Percentiles rank a stretch among this genome's conserved stretches.
phyloP scores from a whole-genome alignment of 2,329 filamentous ascomycete species.

The Aspergillus ustus region DNA sequence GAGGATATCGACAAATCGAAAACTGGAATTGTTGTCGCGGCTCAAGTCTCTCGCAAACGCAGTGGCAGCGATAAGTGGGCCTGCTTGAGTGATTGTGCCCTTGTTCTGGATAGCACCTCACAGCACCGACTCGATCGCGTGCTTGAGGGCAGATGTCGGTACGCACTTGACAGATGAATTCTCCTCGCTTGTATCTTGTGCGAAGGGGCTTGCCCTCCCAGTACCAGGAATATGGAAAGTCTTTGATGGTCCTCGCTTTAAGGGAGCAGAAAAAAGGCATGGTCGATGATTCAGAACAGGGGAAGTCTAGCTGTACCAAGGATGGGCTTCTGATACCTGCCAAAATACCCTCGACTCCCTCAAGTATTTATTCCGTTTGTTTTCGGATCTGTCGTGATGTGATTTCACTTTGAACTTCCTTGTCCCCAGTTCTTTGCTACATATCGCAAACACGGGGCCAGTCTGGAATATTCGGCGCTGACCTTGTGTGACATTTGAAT shows the following conservation, averaged over 20 bases:
- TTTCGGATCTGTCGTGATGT: background rate
- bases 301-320: background rate
- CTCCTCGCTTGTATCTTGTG: slow-evolving; percentile 20
- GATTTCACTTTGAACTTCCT: background rate
- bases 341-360: background rate
- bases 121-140: background rate
- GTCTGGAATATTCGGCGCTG: slow-evolving; percentile 13
- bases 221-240: slow-evolving; percentile 30
- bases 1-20: slow-evolving; percentile 1
- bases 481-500: slow-evolving; percentile 3
- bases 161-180: slow-evolving; percentile 22
- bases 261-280: slow-evolving; percentile 13
- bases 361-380: slow-evolving; percentile 12
- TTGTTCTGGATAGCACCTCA: background rate
- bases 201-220: slow-evolving; percentile 30
- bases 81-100: background rate
- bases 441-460: background rate
- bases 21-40: background rate
- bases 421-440: slow-evolving; percentile 8
- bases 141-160: background rate
- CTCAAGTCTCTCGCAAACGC: background rate
- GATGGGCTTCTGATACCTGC: background rate
- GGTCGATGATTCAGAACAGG: background rate
- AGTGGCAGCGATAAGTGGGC: background rate
- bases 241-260: background rate